Percentiles rank a stretch among this genome's conserved stretches.
phyloP scores from a whole-genome alignment of 306 rosid genomes.

The Gastrolobium bilobum region DNA sequence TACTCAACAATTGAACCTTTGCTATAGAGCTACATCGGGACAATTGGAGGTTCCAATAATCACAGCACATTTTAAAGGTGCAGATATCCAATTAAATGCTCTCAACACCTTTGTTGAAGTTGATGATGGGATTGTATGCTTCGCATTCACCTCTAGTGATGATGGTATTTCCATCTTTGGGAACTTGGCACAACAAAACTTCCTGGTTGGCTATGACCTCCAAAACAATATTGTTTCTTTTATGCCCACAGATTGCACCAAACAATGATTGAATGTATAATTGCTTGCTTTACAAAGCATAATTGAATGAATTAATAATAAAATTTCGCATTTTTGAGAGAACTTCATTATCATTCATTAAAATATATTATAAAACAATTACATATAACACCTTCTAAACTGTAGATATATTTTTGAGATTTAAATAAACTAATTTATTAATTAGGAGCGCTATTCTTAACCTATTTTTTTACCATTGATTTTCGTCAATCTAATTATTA shows the following conservation, averaged over 20 bases:
- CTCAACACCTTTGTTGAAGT: constrained; percentile 51
- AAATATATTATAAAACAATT: too few relatives aligned
- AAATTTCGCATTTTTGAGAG: too few relatives aligned
- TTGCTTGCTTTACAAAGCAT: too few relatives aligned
- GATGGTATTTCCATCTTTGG: background rate
- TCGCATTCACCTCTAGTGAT: constrained; percentile 32
- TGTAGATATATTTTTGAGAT: too few relatives aligned
- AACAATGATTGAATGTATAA: background rate
- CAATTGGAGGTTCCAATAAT: constrained; percentile 30
- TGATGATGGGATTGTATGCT: constrained; percentile 44
- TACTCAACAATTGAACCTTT: background rate
- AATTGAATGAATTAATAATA: too few relatives aligned
- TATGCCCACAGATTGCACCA: background rate
- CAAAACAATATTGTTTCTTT: background rate
- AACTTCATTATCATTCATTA: too few relatives aligned
- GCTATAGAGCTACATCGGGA: constrained; percentile 20
- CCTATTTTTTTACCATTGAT: too few relatives aligned
- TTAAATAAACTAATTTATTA: too few relatives aligned
- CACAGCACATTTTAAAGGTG: constrained; percentile 57
- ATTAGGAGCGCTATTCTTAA: too few relatives aligned
- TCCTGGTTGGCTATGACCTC: background rate
- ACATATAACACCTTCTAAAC: too few relatives aligned
- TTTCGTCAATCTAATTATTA: too few relatives aligned
- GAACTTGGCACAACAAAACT: background rate
- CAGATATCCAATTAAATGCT: constrained; percentile 45